Evolutionary conservation across 108 stramenopile species (phyloP).

Genomic region (Cyclostephanos invisitatus): DNA sequence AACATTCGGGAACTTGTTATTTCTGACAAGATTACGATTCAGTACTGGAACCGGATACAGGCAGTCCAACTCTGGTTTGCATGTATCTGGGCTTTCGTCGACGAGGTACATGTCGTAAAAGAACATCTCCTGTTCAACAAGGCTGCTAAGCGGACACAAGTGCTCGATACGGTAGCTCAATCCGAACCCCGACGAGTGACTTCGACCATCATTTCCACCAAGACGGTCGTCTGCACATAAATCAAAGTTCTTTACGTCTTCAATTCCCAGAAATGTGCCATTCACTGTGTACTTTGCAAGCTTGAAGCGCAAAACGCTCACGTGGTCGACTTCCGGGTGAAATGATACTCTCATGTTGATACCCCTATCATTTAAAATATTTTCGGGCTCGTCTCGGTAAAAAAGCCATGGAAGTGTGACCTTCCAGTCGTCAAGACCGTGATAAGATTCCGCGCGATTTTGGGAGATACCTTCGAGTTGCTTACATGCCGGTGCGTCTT

Average conservation of each 20-base stretch:
- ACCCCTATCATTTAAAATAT: conserved; percentile 48
- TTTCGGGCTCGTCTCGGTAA: conserved; percentile 48
- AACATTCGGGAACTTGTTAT: conserved; percentile 45
- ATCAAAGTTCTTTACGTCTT: conserved; percentile 59
- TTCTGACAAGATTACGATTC: conserved; percentile 45
- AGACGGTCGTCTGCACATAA: conserved; percentile 48
- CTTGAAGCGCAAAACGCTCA: conserved; percentile 39
- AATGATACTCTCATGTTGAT: conserved; percentile 58
- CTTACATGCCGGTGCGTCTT: conserved; percentile 51
- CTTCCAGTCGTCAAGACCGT: conserved; percentile 55
- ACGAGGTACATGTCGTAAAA: conserved; percentile 78
- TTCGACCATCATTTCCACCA: conserved; percentile 26
- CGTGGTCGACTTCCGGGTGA: conserved; percentile 18
- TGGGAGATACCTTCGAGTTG: conserved; percentile 32
- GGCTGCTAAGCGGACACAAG: conserved; percentile 47
- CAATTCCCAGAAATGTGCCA: conserved; percentile 67
- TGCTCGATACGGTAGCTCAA: conserved; percentile 40
- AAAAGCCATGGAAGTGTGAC: conserved; percentile 63
- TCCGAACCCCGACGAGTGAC: conserved; percentile 53
- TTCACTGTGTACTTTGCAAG: conserved; percentile 66
- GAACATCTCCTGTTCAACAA: conserved; percentile 53
- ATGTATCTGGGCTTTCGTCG: conserved; percentile 51
- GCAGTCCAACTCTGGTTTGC: conserved; percentile 23
- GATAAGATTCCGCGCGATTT: conserved; percentile 22
- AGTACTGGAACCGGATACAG: conserved; percentile 69